Percentiles rank a stretch among this genome's conserved stretches.
These are phyloP conservation scores for Penicillium nordicum DNA, from an alignment of 2,329 filamentous ascomycete species.

Conservation along the genomic window DNA sequence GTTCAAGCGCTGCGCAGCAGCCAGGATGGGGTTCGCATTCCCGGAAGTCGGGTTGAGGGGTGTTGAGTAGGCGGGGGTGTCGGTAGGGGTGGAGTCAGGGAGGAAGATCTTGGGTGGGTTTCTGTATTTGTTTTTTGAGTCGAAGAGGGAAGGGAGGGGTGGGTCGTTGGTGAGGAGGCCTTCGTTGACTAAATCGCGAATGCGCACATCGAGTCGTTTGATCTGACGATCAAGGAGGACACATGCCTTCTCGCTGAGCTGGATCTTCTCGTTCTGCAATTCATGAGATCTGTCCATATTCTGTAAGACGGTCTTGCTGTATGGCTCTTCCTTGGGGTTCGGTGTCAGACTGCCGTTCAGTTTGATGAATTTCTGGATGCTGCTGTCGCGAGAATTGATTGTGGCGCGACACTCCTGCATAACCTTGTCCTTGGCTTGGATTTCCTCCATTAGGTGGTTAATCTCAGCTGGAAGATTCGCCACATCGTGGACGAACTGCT, in stretches of 20 bases:
- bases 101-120: slow-evolving; percentile 50
- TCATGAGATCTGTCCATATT: slow-evolving; percentile 57
- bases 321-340: slow-evolving; percentile 63
- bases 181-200: slow-evolving; percentile 57
- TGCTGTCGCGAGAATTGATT: slow-evolving; percentile 57
- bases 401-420: slow-evolving; percentile 56
- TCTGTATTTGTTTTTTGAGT: slow-evolving; percentile 43
- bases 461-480: slow-evolving; percentile 63
- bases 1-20: slow-evolving; percentile 51
- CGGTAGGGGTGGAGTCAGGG: slow-evolving; percentile 44
- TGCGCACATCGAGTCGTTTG: slow-evolving; percentile 60
- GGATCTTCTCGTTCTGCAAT: slow-evolving; percentile 61
- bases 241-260: slow-evolving; percentile 58
- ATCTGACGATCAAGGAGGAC: slow-evolving; percentile 61
- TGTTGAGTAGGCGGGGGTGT: slow-evolving; percentile 41
- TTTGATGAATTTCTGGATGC: slow-evolving; percentile 65
- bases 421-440: slow-evolving; percentile 61
- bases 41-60: slow-evolving; percentile 56
- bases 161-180: slow-evolving; percentile 59
- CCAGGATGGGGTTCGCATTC: slow-evolving; percentile 52
- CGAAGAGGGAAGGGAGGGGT: slow-evolving; percentile 58
- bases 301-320: slow-evolving; percentile 55
- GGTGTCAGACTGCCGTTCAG: slow-evolving; percentile 58
- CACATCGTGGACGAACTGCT: slow-evolving; percentile 64
- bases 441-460: slow-evolving; percentile 63